A percentile compares a stretch with the other conserved stretches of the same genome.
Conservation (phyloP, 768 basidiomycete genomes). For the Neoboletus magnificus region DNA sequence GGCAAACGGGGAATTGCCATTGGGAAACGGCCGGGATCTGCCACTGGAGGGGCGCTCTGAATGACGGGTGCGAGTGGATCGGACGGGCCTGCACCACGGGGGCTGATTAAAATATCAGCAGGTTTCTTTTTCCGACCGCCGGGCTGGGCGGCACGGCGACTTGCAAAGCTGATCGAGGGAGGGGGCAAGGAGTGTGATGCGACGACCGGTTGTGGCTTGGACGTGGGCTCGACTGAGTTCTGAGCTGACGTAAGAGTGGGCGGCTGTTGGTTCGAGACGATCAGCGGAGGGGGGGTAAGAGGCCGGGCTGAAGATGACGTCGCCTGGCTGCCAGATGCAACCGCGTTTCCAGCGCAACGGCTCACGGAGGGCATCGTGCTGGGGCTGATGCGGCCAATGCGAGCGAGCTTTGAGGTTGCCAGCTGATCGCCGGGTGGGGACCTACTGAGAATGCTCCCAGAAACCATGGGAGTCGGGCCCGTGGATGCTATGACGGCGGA, state of each 20-base stretch:
- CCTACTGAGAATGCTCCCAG: conserved; percentile 26
- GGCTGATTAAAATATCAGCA: conserved; percentile 76
- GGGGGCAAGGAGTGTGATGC: conserved; percentile 49
- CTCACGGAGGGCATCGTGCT: conserved; percentile 21
- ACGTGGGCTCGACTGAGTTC: conserved; percentile 14
- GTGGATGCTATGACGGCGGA: conserved; percentile 39
- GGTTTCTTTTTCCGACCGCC: conserved; percentile 67
- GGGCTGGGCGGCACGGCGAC: conserved; percentile 63
- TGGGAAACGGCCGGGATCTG: conserved; percentile 43
- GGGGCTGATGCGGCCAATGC: conserved; percentile 40
- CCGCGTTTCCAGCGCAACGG: conserved; percentile 27
- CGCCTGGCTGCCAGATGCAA: conserved; percentile 24
- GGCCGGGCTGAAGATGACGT: conserved; percentile 22
- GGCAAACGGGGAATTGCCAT: conserved; percentile 72
- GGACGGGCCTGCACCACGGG: conserved; percentile 49
- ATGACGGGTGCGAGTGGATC: conserved; percentile 64
- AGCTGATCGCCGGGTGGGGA: conserved; percentile 27
- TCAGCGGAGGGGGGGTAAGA: conserved; percentile 25
- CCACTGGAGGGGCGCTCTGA: conserved; percentile 71
- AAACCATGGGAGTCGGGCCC: conserved; percentile 10
- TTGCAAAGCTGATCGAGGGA: conserved; percentile 74
- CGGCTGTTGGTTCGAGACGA: conserved; percentile 24
- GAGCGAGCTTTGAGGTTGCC: conserved; percentile 26
- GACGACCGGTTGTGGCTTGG: conserved; percentile 24
- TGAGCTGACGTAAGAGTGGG: conserved; percentile 14